A percentile compares a stretch with the other conserved stretches of the same genome.
Evolutionary conservation across 352 stramenopile genomes (phyloP).

Genomic region (Phytophthora uliginosa): DNA sequence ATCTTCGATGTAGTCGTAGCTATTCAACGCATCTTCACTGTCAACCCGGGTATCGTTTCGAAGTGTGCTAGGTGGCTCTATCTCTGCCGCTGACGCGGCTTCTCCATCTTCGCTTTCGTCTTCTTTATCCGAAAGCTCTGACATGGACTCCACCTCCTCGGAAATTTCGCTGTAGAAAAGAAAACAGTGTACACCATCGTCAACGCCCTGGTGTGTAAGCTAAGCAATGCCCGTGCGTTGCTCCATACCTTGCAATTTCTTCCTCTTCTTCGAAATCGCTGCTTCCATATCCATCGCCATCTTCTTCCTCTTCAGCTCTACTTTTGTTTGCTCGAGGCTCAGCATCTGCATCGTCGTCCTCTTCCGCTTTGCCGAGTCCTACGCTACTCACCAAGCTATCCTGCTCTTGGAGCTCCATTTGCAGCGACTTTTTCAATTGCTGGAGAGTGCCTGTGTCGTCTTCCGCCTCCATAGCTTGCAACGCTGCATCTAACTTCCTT

Average conservation of each 20-base stretch:
- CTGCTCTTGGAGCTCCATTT: slow-evolving; percentile 66
- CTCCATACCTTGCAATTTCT: slow-evolving; percentile 69
- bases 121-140: slow-evolving; percentile 61
- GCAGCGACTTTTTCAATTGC: slow-evolving; percentile 78
- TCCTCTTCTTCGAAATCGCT: slow-evolving; percentile 90
- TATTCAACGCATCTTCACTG: slow-evolving; percentile 77
- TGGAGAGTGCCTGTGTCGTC: slow-evolving; percentile 84
- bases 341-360: slow-evolving; percentile 10
- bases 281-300: slow-evolving; percentile 76
- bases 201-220: not conserved
- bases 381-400: slow-evolving; percentile 43
- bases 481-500: slow-evolving; percentile 73
- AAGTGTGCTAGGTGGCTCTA: slow-evolving; percentile 27
- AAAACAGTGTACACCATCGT: not conserved
- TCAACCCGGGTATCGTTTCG: slow-evolving; percentile 61
- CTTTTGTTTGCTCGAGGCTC: slow-evolving; percentile 13
- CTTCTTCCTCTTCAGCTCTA: slow-evolving; percentile 37
- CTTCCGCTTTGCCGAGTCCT: slow-evolving; percentile 16
- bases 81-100: slow-evolving; percentile 8
- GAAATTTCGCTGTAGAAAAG: slow-evolving; percentile 57
- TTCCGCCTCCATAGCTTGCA: slow-evolving; percentile 89
- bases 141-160: slow-evolving; percentile 68
- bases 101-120: slow-evolving; percentile 35
- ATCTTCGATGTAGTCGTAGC: slow-evolving; percentile 87
- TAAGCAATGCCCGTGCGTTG: not conserved